Evolutionary conservation across 768 basidiomycete genomes (phyloP), one percentile per base, ranked within the genome.

Genomic region (Lactarius vividus): DNA sequence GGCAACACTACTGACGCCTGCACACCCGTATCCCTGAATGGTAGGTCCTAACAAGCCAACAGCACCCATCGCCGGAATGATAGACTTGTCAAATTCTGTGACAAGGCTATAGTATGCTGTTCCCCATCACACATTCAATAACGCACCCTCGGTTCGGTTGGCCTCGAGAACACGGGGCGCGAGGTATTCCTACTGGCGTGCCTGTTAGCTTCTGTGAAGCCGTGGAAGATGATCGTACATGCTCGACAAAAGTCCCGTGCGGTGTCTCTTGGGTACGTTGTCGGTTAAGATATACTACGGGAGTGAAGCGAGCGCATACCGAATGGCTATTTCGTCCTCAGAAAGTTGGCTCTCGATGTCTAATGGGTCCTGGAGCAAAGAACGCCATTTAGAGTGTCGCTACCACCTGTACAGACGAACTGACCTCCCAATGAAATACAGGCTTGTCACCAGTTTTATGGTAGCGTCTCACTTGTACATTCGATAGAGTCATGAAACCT

Each of bases 21-120:
- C 96, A 73, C 96, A 98, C 28, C 92, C 94, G 69, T 97, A 97
- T 0, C 94, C 96, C 65, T 88, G 75, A 69, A 98, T 98, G 0
- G 96, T 98, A 2, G 96, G 88, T 0, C 96, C 96, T 1, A 98
- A 81, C 16, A 98, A 78, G 2, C 96, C 96, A 4, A 98, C 80
- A 67, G 87, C 84, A 5, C 96, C 96, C 96, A 98, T 97, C 75
- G 96, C 93, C 10, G 86, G 85, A 26, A 98, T 80, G 58, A 94
- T 86, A 7, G 81, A 78, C 65, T 81, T 82, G 76, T 95, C 83
- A 76, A 94, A 96, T 72, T 89, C 92, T 92, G 73, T 56, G 15
- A 55, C 40, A 10, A 44, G 1, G 23, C 9, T 31, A n/a, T 54
- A 28, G 28, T 18, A 28, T 4, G n/a, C 1, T 15, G 46, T 55